Evolutionary conservation across 352 stramenopile species (phyloP).

Genomic region (Vaucheria bursata): DNA sequence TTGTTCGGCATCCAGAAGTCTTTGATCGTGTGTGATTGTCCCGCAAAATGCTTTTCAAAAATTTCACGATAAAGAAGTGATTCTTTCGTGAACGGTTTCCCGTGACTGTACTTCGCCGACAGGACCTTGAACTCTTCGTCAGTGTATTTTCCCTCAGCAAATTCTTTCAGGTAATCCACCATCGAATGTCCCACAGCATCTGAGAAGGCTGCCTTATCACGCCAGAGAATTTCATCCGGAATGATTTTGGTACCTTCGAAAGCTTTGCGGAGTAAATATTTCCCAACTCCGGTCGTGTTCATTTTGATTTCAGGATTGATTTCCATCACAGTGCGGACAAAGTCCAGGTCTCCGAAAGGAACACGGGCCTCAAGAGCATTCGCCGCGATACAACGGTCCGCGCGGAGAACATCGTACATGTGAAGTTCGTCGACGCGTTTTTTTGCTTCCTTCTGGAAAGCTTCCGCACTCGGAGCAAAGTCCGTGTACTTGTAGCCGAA

Average conservation of each 20-base stretch:
- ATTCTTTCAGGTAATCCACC: background rate
- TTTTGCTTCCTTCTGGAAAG: background rate
- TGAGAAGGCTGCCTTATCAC: background rate
- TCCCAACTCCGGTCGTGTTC: background rate
- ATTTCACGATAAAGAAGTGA: background rate
- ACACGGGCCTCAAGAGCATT: background rate
- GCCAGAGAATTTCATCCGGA: background rate
- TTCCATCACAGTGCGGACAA: background rate
- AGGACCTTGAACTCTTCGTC: background rate
- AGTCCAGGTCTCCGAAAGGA: background rate
- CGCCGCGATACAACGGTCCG: background rate
- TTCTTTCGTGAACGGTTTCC: background rate
- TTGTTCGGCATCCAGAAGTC: slow-evolving; percentile 5
- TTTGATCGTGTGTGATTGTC: background rate
- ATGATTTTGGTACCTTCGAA: background rate
- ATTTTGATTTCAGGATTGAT: background rate
- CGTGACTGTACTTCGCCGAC: background rate
- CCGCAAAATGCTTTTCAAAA: background rate
- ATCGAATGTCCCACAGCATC: background rate
- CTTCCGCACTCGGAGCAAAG: background rate
- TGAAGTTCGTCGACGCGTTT: background rate
- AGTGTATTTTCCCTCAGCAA: background rate
- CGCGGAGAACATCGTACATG: background rate
- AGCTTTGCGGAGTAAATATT: background rate
- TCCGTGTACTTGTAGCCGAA: slow-evolving; percentile 4